Base-by-base conservation (phyloP, 208 protist genomes). In the Borovskyia barvae region DNA sequence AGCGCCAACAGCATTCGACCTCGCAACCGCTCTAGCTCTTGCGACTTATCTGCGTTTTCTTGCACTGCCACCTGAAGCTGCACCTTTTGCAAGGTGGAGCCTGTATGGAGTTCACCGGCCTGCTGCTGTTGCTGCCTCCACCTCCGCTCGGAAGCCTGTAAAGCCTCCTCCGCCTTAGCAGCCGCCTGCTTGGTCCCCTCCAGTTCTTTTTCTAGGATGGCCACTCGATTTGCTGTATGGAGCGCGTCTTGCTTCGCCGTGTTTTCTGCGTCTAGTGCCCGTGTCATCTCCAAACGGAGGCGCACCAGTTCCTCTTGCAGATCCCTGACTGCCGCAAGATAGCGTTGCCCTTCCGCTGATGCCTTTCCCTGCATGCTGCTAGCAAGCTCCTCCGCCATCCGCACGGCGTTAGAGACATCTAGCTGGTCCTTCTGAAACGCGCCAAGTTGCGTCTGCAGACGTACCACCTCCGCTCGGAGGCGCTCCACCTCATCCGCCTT, bases 11-110 rank as follows among this genome's bases (percentile, higher is more conserved):
- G 50, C 87, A 93, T 91, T 47, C 77, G 69, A 14, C 51, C 56
- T 6, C 84, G 76, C 47, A 91, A 66, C 17, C 71, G 76, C 73
- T 94, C 84, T 9, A 91, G 62, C 56, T 92, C 84, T 42, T 90
- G 68, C 25, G 82, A 15, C 55, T 87, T 82, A 50, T 89, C 81
- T 11, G 61, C 74, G 42, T 89, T 90, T 49, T 87, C 79, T 26
- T 73, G 64, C 28, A 59, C 70, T 0, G 87, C 47, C n/a, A 89
- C 42, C 39, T 82, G 62, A 30, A 89, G 56, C 64, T 84, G 73
- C 8, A 87, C 72, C 30, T 72, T 53, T 47, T 77, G 68, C 26
- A 77, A 53, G 20, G 77, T 75, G 0, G 56, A 22, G 26, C 62
- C 58, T 15, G 59, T 64, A 71, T 72, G 55, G 25, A 43, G 52